Evolutionary conservation across 163 green algal genomes (phyloP), one percentile per base, ranked within the genome.

Genomic region (Dunaliella salina): DNA sequence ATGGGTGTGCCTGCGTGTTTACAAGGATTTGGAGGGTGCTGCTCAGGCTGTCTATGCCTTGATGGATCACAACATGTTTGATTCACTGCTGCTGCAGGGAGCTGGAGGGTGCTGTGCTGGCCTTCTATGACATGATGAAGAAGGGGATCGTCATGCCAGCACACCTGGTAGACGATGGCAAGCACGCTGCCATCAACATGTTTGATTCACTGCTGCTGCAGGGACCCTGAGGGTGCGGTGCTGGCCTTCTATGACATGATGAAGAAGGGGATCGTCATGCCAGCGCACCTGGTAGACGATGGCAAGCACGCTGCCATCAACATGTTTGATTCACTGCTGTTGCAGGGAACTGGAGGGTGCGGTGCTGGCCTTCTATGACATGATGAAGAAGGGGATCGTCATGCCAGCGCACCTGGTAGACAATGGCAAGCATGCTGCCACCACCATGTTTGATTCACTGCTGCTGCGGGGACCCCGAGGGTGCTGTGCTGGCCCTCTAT

Each of bases 141-240:
- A 99, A 99, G 92, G 89, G 89, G n/a, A 99, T 99, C 84, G 95
- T 98, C 20, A 99, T 99, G 97, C 96, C 96, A 5, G 96, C 96
- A 0, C 95, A 98, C 90, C 92, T 98, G 20, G 97, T 99, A 94
- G 91, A 98, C 86, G 96, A 98, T 88, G 91, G 90, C 46, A 87
- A 93, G 91, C 96, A 98, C 91, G 30, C 13, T 17, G 83, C 40
- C 57, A 87, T 82, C 78, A 82, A 86, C n/a, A n/a, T n/a, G n/a
- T n/a, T n/a, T n/a, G n/a, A n/a, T n/a, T n/a, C n/a, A n/a, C n/a
- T n/a, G n/a, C n/a, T n/a, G 24, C 17, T 15, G 33, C 81, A 85
- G 82, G 82, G 97, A 99, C 89, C 97, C 97, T 84, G 91, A 94
- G 80, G 95, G 95, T 80, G 91, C 94, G 33, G 92, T 98, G 88